These are phyloP conservation scores for Leccinum imitatum DNA, from an alignment of 768 basidiomycete genomes.

Conservation along the genomic window DNA sequence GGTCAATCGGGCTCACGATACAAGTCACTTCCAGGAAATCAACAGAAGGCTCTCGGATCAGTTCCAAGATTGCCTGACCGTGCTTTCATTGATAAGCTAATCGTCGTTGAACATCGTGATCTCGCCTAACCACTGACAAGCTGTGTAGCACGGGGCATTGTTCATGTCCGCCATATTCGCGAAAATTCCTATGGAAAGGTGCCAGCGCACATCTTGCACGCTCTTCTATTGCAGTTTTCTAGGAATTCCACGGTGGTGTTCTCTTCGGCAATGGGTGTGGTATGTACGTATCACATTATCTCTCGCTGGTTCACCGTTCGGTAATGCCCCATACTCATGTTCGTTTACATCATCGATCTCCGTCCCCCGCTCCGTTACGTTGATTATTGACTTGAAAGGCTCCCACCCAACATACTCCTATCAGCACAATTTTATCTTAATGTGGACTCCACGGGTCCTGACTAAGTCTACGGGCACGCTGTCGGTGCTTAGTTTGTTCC, in stretches of 20 bases:
- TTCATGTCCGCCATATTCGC: conserved; percentile 31
- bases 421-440: conserved; percentile 10
- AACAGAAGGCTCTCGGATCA: conserved; percentile 18
- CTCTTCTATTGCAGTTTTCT: conserved; percentile 25
- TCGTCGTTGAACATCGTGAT: conserved; percentile 15
- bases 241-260: conserved; percentile 12
- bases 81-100: conserved; percentile 9
- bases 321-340: conserved; percentile 20
- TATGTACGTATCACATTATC: conserved; percentile 12
- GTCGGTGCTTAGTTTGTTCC: conserved; percentile 8
- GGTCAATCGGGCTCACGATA: neutral
- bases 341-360: conserved; percentile 26
- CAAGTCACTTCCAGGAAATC: neutral
- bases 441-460: conserved; percentile 16
- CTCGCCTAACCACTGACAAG: conserved; percentile 25
- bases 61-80: conserved; percentile 6
- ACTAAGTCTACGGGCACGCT: conserved; percentile 22
- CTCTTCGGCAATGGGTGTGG: conserved; percentile 12
- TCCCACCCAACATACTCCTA: conserved; percentile 6
- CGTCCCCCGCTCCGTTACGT: conserved; percentile 2
- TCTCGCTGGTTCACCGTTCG: conserved; percentile 5
- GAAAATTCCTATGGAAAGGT: conserved; percentile 25
- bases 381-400: neutral
- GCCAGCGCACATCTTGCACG: conserved; percentile 10
- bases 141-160: conserved; percentile 18